These are phyloP conservation scores for Starmerella powellii DNA, from an alignment of 805 yeast genomes.

Conservation along the genomic window DNA sequence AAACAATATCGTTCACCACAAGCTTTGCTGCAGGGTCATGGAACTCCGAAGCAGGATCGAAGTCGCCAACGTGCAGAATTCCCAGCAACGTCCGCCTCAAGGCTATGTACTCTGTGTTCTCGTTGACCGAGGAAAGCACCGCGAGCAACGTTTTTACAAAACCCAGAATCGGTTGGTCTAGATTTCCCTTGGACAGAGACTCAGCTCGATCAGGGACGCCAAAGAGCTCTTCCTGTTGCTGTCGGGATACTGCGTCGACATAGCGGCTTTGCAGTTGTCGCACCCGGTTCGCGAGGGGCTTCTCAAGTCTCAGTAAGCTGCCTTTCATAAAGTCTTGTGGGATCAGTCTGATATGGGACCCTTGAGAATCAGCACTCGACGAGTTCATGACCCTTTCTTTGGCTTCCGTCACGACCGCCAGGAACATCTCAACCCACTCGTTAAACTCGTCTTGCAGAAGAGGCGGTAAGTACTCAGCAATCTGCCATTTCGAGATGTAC, in stretches of 20 bases:
- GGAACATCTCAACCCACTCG: constrained; percentile 69
- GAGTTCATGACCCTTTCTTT: constrained; percentile 12
- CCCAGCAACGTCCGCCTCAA: constrained; percentile 62
- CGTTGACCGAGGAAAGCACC: constrained; percentile 52
- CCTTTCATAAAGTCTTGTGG: constrained; percentile 26
- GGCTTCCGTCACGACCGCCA: constrained; percentile 53
- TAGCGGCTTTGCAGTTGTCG: constrained; percentile 56
- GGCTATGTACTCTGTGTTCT: constrained; percentile 60
- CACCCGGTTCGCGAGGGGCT: constrained; percentile 54
- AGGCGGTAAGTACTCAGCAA: constrained; percentile 58
- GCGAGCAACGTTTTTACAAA: constrained; percentile 66
- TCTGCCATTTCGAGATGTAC: constrained; percentile 64
- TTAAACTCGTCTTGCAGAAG: constrained; percentile 72
- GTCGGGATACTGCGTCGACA: constrained; percentile 54
- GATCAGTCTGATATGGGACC: background rate
- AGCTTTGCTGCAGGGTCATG: constrained; percentile 63
- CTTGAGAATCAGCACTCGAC: background rate
- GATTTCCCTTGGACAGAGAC: constrained; percentile 34
- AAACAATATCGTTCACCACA: constrained; percentile 52
- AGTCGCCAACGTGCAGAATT: constrained; percentile 71
- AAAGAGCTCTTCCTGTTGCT: constrained; percentile 52
- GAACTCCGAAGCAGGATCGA: constrained; percentile 62
- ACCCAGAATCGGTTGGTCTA: constrained; percentile 64
- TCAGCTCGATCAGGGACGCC: constrained; percentile 71
- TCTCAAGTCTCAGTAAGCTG: constrained; percentile 39